Evolutionary conservation across 108 stramenopile genomes (phyloP), one percentile per base, ranked within the genome.

Genomic region (Cyclostephanos tholiformis): DNA sequence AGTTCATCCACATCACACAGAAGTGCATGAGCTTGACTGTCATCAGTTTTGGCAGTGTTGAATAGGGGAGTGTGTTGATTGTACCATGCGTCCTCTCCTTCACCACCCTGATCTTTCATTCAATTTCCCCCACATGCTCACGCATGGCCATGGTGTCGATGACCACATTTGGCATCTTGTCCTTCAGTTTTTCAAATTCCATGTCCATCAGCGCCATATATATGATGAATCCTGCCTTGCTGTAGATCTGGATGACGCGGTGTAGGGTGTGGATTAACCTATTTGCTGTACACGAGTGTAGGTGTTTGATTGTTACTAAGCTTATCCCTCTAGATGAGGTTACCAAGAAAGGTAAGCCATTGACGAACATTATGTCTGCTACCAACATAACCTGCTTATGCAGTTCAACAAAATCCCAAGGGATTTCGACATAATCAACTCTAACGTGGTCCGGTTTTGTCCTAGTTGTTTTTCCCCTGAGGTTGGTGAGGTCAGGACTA

Each of bases 11-110:
- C n/a, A n/a, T n/a, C n/a, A n/a, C n/a, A n/a, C n/a, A n/a, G n/a
- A n/a, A n/a, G n/a, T n/a, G n/a, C n/a, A n/a, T n/a, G n/a, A n/a
- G n/a, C n/a, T n/a, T n/a, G 12, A 41, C 12, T 41, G 12, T 41
- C 41, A 41, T 41, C 11, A 41, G 41, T 12, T 12, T 41, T 41
- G 85, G 85, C 3, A 80, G 56, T 65, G n/a, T n/a, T n/a, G n/a
- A n/a, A 82, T 19, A 78, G 82, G 7, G 83, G 59, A 0, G 55
- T 69, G 61, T 55, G 65, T 77, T 77, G 25, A 82, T 27, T 10
- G 48, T 12, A 41, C 9, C 41, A 41, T 10, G 9, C 41, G 41
- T 8, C 41, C 9, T 5, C 9, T 12, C 11, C 9, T 41, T 12
- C 4, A 41, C 41, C n/a, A n/a, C n/a, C n/a, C n/a, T n/a, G n/a